Evolutionary conservation across 2,329 filamentous ascomycete species (phyloP).

Genomic region (Davidsoniella neocaledoniae): DNA sequence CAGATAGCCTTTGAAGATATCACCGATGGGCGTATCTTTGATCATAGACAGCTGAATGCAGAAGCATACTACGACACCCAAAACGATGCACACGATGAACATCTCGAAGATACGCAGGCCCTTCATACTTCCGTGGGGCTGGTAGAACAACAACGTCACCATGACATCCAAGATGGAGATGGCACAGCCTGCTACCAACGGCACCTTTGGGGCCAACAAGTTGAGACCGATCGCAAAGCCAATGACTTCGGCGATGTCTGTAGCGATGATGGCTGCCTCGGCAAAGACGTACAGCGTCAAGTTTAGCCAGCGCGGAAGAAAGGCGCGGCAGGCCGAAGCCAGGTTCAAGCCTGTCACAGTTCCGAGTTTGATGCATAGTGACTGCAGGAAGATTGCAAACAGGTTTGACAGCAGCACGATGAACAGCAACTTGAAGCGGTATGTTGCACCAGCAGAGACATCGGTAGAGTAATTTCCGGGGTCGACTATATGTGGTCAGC

Average conservation of each 20-base stretch:
- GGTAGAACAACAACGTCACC: conserved; percentile 50
- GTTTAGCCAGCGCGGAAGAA: conserved; percentile 49
- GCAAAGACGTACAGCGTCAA: conserved; percentile 43
- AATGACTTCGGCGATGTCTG: conserved; percentile 56
- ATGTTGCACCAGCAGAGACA: conserved; percentile 49
- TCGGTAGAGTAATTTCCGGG: conserved; percentile 56
- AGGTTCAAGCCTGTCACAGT: conserved; percentile 52
- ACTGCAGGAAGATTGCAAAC: conserved; percentile 55
- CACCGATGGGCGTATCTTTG: conserved; percentile 32
- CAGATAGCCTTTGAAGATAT: conserved; percentile 49
- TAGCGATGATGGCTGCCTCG: conserved; percentile 53
- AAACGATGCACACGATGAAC: conserved; percentile 44
- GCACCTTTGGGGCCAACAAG: conserved; percentile 44
- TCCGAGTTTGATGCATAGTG: conserved; percentile 50
- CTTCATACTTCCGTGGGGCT: conserved; percentile 39
- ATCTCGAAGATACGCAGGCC: conserved; percentile 46
- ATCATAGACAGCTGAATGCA: conserved; percentile 52
- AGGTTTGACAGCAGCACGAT: conserved; percentile 52
- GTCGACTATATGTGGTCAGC: conserved; percentile 25
- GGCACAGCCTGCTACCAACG: conserved; percentile 50
- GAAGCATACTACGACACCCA: conserved; percentile 55
- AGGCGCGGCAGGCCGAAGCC: conserved; percentile 47
- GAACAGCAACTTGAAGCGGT: conserved; percentile 49
- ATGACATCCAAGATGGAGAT: conserved; percentile 53
- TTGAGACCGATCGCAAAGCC: conserved; percentile 56